These are phyloP conservation scores for Ceratopteris richardii DNA, from an alignment of 75 land plant species.

Conservation along the genomic window DNA sequence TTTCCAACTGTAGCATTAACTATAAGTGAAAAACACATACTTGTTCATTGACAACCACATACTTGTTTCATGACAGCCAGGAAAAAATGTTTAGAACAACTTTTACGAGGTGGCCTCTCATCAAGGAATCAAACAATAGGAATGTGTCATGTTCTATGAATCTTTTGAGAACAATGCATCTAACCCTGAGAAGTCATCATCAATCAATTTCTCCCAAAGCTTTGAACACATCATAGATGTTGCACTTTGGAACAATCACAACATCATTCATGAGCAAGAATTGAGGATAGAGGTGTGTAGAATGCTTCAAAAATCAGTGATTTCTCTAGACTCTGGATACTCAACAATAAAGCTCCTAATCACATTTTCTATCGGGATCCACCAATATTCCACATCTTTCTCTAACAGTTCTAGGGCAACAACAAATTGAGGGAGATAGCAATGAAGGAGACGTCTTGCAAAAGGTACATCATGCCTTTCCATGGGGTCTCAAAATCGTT, in stretches of 20 bases:
- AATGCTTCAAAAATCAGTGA: slow-evolving; percentile 81
- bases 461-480: slow-evolving; percentile 61
- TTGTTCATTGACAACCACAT: no score
- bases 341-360: slow-evolving; percentile 67
- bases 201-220: no score
- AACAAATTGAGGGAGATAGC: slow-evolving; percentile 43
- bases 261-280: slow-evolving; percentile 76
- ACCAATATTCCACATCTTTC: slow-evolving; percentile 70
- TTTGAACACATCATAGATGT: slow-evolving; percentile 79
- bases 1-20: no score
- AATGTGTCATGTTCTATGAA: no score
- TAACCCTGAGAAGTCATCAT: no score
- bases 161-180: no score
- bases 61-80: no score
- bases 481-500: slow-evolving; percentile 69
- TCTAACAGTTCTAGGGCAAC: slow-evolving; percentile 71
- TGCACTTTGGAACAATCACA: slow-evolving; percentile 60
- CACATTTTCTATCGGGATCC: slow-evolving; percentile 62
- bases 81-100: no score
- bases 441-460: slow-evolving; percentile 51
- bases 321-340: slow-evolving; percentile 53
- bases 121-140: no score
- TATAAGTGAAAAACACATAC: no score
- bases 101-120: no score
- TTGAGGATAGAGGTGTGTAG: slow-evolving; percentile 74